These are phyloP conservation scores for Tulasnella sp. DNA, from an alignment of 768 basidiomycete species.

Conservation along the genomic window DNA sequence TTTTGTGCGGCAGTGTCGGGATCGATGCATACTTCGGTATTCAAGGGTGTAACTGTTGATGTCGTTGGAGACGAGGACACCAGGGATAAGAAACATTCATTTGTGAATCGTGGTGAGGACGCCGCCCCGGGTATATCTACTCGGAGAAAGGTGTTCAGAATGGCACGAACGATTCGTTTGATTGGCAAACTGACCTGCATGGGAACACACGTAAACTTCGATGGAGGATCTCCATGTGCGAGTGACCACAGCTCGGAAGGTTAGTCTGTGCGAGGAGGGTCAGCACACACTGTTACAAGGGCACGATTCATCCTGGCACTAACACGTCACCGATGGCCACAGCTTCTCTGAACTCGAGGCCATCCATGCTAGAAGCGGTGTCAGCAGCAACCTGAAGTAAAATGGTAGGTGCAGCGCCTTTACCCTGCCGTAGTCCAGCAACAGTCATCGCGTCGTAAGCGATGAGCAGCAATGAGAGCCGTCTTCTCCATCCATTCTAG, in stretches of 20 bases:
- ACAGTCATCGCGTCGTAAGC: constrained; percentile 6
- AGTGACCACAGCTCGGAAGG: constrained; percentile 15
- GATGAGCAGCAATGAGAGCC: constrained; percentile 3
- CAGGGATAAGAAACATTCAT: constrained; percentile 14
- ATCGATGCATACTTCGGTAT: background rate
- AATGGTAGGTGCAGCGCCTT: background rate
- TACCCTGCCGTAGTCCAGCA: constrained; percentile 13
- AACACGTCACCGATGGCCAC: constrained; percentile 15
- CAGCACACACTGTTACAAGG: background rate
- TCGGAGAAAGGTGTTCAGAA: background rate
- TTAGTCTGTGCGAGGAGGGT: background rate
- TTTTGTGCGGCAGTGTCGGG: background rate
- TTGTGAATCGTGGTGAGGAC: constrained; percentile 14
- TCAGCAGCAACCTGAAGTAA: background rate
- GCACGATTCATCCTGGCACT: background rate
- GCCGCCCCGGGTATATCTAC: constrained; percentile 71
- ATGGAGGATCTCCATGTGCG: constrained; percentile 2
- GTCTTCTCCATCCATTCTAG: constrained; percentile 16
- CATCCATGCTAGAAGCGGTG: constrained; percentile 10
- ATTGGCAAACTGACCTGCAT: constrained; percentile 3
- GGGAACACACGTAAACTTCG: constrained; percentile 18
- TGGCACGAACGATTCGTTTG: background rate
- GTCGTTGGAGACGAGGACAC: constrained; percentile 9
- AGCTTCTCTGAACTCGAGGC: constrained; percentile 14
- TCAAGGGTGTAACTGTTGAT: background rate